Evolutionary conservation across 2,329 filamentous ascomycete species (phyloP), one percentile per base, ranked within the genome.

Genomic region (Byssoonygena ceratinophila): DNA sequence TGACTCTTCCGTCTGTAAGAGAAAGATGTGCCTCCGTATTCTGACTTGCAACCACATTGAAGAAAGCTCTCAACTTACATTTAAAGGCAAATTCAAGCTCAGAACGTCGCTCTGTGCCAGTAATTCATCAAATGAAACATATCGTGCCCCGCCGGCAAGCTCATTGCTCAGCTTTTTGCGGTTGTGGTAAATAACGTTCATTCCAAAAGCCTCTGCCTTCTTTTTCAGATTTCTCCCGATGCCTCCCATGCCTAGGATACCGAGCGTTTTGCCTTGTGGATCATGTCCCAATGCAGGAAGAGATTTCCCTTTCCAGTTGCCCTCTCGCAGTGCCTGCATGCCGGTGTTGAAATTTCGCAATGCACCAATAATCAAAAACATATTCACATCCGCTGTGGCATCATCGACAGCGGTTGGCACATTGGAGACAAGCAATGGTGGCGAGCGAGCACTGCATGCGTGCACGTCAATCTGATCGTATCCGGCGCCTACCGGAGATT

Each of bases 171-270:
- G 67, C 60, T 73, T 68, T 1, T 71, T 77, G 6, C 87, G 80
- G 65, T 92, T 92, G 62, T 88, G 75, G 62, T 94, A 92, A 46
- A 82, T 76, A 11, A 86, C 75, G 40, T 68, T 76, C 84, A 92
- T 89, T 9, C 83, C 85, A 63, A 94, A 90, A 0, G 76, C 84
- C 51, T 79, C 75, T 2, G 83, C 84, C 68, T 89, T 89, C 64
- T 74, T 78, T 64, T 84, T 86, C 60, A 92, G 68, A 62, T 88
- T 87, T 32, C 83, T 74, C 0, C 88, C 87, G 55, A 94, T 92
- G 1, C 87, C 86, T 18, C 87, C 87, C 86, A 92, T 91, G 5
- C 87, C 87, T 37, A 94, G 66, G 55, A 94, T 88, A 0, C 87
- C 87, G 4, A 94, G 74, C 1, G 82, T 72, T 67, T 91, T 92